Evolutionary conservation across 75 land plant species (phyloP).

Genomic region (Chamaecyparis obtusa): DNA sequence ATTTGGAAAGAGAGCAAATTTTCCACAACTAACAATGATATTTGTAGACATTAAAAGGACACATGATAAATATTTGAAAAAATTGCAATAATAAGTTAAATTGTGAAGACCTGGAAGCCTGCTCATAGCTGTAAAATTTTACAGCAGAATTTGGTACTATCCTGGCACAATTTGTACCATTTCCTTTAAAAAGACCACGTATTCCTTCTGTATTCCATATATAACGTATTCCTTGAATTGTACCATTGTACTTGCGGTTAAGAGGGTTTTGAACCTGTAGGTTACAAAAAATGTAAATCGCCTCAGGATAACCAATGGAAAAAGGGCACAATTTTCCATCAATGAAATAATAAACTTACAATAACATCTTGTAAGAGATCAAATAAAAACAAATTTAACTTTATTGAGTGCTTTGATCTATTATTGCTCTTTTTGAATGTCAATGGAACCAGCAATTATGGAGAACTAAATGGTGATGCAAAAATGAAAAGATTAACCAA

Average conservation of each 20-base stretch:
- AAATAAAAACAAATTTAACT: neutral
- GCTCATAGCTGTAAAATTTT: conserved; percentile 89
- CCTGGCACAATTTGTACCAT: conserved; percentile 91
- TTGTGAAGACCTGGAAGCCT: conserved; percentile 65
- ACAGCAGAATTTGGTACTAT: conserved; percentile 93
- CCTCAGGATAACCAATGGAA: neutral
- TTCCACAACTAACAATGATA: neutral
- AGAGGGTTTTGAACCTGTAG: conserved; percentile 86
- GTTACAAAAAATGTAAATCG: neutral
- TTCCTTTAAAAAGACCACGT: conserved; percentile 84
- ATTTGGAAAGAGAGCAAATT: neutral
- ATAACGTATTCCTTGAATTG: conserved; percentile 75
- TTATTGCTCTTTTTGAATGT: too few species aligned
- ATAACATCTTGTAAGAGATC: neutral
- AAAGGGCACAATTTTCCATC: neutral
- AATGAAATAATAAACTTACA: neutral
- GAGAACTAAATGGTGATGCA: neutral
- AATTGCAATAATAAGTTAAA: neutral
- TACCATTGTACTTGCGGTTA: conserved; percentile 82
- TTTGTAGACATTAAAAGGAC: neutral
- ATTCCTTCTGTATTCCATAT: conserved; percentile 89
- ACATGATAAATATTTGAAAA: neutral
- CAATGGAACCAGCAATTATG: too few species aligned
- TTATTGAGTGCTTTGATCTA: too few species aligned
- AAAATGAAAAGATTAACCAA: neutral